A percentile compares a stretch with the other conserved stretches of the same genome.
phyloP scores from a whole-genome alignment of 23 red algal species.

The Gracilaria caudata region DNA sequence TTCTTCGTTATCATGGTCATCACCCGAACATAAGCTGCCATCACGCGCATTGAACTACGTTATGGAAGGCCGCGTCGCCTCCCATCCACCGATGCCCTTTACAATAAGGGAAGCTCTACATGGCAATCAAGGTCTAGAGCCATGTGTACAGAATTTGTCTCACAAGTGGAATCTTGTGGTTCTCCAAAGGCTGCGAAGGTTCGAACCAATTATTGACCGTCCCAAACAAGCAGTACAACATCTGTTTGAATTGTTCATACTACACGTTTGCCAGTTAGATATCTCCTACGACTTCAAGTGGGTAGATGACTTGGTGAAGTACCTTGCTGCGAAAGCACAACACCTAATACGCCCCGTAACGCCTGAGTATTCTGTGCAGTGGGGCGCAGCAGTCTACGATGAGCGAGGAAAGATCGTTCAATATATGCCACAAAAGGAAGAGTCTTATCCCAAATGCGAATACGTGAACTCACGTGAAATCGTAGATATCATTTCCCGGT shows the following conservation, averaged over 20 bases:
- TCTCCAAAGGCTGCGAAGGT: constrained; percentile 26
- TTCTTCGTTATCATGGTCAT: background rate
- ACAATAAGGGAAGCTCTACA: constrained; percentile 56
- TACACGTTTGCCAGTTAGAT: constrained; percentile 48
- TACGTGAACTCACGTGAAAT: constrained; percentile 20
- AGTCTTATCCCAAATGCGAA: constrained; percentile 11
- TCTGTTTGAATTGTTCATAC: constrained; percentile 63
- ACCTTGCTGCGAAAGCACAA: constrained; percentile 36
- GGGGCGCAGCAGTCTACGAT: constrained; percentile 32
- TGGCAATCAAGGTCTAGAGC: constrained; percentile 42
- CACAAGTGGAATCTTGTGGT: constrained; percentile 35
- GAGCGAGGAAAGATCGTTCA: constrained; percentile 8
- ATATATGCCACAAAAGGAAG: constrained; percentile 17
- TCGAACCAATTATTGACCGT: constrained; percentile 49
- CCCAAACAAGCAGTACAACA: constrained; percentile 69
- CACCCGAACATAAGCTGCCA: background rate
- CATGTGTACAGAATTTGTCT: constrained; percentile 31
- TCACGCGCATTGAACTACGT: background rate
- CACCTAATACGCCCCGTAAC: constrained; percentile 39
- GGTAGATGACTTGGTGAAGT: constrained; percentile 31
- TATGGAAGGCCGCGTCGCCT: background rate
- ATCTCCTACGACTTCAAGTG: constrained; percentile 26
- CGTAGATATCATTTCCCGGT: constrained; percentile 41
- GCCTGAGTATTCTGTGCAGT: constrained; percentile 38
- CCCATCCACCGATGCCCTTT: constrained; percentile 30